Evolutionary conservation across 2,329 filamentous ascomycete genomes (phyloP).

Genomic region (Aurifilum marmelostoma): DNA sequence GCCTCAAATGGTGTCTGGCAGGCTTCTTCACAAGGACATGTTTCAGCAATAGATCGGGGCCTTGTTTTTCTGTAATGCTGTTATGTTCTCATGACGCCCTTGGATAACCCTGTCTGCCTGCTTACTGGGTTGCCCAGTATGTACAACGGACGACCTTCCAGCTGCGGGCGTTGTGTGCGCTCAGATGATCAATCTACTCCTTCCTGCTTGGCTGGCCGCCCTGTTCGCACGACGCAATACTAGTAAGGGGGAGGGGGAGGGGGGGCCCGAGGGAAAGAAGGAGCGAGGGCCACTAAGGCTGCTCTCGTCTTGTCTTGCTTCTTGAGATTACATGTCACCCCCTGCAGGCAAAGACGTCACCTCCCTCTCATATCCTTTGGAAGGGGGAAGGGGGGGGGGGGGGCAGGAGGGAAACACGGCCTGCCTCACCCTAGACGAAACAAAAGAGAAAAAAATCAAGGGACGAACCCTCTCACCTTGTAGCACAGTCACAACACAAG

Average conservation of each 20-base stretch:
- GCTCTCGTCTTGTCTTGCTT: neutral
- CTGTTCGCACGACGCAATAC: neutral
- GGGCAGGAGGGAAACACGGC: neutral
- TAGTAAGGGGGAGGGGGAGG: neutral
- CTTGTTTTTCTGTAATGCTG: neutral
- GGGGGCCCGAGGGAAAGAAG: neutral
- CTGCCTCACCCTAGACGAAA: neutral
- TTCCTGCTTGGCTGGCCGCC: neutral
- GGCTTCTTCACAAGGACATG: neutral
- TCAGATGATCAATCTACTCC: neutral
- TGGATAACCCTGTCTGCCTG: neutral
- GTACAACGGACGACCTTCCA: neutral
- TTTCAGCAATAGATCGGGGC: no score
- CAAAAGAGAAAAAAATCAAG: neutral
- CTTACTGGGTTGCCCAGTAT: neutral
- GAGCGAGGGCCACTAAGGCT: neutral
- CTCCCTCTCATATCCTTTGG: neutral
- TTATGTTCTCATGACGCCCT: neutral
- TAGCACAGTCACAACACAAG: neutral
- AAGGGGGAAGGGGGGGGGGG: neutral
- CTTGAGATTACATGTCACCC: neutral
- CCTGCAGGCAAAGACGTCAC: constrained; percentile 9
- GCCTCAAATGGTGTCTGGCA: neutral
- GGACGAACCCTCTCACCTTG: neutral
- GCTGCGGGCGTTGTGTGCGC: neutral